Conservation (phyloP, 495 filamentous ascomycete species). For the Aspergillus funiculosus region DNA sequence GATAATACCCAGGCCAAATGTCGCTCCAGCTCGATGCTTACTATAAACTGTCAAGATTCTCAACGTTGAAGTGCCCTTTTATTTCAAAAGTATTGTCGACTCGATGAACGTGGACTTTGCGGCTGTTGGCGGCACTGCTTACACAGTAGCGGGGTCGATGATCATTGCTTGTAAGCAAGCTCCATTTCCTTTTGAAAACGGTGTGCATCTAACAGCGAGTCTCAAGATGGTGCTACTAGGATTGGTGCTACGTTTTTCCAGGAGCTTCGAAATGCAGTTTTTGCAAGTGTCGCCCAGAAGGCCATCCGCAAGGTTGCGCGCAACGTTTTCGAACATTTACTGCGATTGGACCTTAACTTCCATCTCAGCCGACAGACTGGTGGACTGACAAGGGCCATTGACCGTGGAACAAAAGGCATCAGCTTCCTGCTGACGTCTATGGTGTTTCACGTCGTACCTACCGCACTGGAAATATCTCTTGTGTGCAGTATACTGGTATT, state of each 20-base stretch:
- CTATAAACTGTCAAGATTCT: constrained; percentile 50
- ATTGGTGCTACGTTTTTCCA: constrained; percentile 84
- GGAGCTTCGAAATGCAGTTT: constrained; percentile 90
- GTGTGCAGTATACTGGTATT: constrained; percentile 84
- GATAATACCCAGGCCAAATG: not conserved
- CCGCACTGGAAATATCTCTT: constrained; percentile 86
- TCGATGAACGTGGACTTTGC: constrained; percentile 94
- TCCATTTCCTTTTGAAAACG: not conserved
- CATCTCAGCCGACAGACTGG: constrained; percentile 92
- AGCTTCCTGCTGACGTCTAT: constrained; percentile 94
- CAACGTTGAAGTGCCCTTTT: constrained; percentile 97
- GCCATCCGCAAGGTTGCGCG: constrained; percentile 86
- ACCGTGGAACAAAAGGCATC: constrained; percentile 95
- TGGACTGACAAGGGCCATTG: constrained; percentile 88
- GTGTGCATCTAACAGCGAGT: constrained; percentile 9
- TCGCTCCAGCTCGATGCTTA: constrained; percentile 14
- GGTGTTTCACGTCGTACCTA: constrained; percentile 96
- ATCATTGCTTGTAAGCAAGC: constrained; percentile 68
- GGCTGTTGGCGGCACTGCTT: constrained; percentile 73
- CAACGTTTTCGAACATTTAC: constrained; percentile 86
- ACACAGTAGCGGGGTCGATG: constrained; percentile 83
- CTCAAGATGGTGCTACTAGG: constrained; percentile 72
- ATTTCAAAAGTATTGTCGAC: constrained; percentile 96
- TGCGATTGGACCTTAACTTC: constrained; percentile 86
- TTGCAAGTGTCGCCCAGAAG: constrained; percentile 94